Evolutionary conservation across 768 basidiomycete genomes (phyloP).

Genomic region (Hericium erinaceus): DNA sequence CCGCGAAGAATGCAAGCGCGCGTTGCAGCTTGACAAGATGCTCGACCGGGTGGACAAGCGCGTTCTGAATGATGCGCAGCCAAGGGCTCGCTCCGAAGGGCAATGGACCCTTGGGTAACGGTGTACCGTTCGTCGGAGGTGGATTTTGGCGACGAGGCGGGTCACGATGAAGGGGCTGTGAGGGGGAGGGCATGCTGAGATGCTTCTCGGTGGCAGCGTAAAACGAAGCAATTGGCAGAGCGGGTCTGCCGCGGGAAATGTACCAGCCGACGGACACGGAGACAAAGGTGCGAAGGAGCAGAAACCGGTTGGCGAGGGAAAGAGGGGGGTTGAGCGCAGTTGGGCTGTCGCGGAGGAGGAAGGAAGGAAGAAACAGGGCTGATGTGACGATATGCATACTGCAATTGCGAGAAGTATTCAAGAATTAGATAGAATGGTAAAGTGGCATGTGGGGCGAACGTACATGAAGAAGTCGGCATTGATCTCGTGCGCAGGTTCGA

Average conservation of each 20-base stretch:
- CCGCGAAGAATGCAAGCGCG: constrained; percentile 37
- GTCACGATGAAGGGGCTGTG: neutral
- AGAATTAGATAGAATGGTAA: too few species aligned
- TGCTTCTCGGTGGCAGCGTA: constrained; percentile 21
- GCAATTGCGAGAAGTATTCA: constrained; percentile 21
- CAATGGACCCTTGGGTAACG: constrained; percentile 1
- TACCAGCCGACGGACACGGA: constrained; percentile 43
- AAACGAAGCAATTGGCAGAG: constrained; percentile 41
- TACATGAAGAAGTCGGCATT: constrained; percentile 54
- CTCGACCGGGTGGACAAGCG: constrained; percentile 51
- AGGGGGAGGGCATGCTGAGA: constrained; percentile 17
- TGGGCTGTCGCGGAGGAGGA: constrained; percentile 27
- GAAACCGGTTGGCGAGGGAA: constrained; percentile 32
- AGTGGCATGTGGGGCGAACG: constrained; percentile 17
- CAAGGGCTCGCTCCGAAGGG: constrained; percentile 28
- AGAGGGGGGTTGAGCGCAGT: constrained; percentile 9
- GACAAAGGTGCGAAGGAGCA: constrained; percentile 52
- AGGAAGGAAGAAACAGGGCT: constrained; percentile 47
- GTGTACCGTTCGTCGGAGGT: constrained; percentile 6
- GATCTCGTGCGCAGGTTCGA: constrained; percentile 26
- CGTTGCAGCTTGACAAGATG: constrained; percentile 43
- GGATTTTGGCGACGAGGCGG: constrained; percentile 18
- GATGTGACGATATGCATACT: constrained; percentile 58
- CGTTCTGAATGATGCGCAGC: constrained; percentile 44
- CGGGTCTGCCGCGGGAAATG: constrained; percentile 46